phyloP scores from a whole-genome alignment of 441 rosid species.

The Biscutella laevigata region DNA sequence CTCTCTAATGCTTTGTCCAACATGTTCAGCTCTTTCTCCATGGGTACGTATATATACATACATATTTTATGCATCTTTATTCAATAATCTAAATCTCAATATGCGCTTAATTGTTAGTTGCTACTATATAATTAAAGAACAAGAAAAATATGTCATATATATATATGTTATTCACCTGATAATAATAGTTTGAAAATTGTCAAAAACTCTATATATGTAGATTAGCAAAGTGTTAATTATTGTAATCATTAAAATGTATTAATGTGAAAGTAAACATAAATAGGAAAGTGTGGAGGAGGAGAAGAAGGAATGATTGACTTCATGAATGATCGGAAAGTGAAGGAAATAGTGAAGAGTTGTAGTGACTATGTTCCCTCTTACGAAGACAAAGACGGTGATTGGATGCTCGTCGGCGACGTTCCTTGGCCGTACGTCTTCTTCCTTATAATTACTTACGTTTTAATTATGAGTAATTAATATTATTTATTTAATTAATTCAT shows the following conservation, averaged over 20 bases:
- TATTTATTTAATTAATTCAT: neutral
- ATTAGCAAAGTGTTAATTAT: neutral
- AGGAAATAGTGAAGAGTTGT: slow-evolving; percentile 49
- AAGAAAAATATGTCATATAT: neutral
- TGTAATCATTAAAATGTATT: too few species aligned
- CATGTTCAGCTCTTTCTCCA: slow-evolving; percentile 65
- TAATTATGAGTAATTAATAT: neutral
- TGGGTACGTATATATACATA: slow-evolving; percentile 25
- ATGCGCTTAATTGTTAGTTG: neutral
- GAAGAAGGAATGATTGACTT: slow-evolving; percentile 75
- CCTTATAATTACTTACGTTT: neutral
- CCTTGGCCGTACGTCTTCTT: slow-evolving; percentile 64
- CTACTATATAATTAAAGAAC: neutral
- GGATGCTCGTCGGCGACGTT: slow-evolving; percentile 95
- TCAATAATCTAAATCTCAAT: neutral
- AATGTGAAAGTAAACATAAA: neutral
- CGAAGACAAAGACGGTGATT: slow-evolving; percentile 87
- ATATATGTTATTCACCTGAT: too few species aligned
- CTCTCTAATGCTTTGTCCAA: slow-evolving; percentile 57
- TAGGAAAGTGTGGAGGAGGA: slow-evolving; percentile 57
- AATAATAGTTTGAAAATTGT: neutral
- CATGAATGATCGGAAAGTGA: slow-evolving; percentile 57
- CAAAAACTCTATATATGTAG: too few species aligned
- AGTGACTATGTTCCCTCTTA: slow-evolving; percentile 79
- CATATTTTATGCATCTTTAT: neutral